Evolutionary conservation across 768 basidiomycete species (phyloP).

Genomic region (Mrakia hoshinonis): DNA sequence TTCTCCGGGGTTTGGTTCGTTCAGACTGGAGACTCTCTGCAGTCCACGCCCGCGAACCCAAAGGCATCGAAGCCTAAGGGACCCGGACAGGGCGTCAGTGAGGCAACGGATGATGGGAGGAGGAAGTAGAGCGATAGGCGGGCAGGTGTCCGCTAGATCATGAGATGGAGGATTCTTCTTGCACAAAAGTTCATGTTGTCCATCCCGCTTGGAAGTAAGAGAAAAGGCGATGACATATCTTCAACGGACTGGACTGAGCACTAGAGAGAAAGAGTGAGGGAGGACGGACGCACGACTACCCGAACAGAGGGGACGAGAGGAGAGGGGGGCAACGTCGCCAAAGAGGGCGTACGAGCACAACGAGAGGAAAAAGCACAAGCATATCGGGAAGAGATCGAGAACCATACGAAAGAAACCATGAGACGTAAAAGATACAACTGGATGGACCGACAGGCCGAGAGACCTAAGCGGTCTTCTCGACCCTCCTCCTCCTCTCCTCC

Average conservation of each 20-base stretch:
- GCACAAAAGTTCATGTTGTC: too few species aligned
- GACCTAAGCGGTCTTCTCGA: conserved; percentile 27
- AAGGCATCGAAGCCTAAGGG: conserved; percentile 16
- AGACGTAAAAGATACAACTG: neutral
- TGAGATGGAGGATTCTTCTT: too few species aligned
- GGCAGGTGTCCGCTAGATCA: too few species aligned
- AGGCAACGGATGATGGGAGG: conserved; percentile 11
- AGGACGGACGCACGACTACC: too few species aligned
- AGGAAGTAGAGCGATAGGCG: too few species aligned
- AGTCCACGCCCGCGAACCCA: neutral
- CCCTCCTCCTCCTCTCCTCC: conserved; percentile 28
- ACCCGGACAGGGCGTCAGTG: neutral
- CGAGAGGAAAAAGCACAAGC: neutral
- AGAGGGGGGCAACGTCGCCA: neutral
- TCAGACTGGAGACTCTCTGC: conserved; percentile 9
- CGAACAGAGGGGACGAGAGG: too few species aligned
- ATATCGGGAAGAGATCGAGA: neutral
- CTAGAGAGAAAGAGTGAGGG: too few species aligned
- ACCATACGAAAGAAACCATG: too few species aligned
- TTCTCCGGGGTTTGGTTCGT: neutral
- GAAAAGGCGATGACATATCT: too few species aligned
- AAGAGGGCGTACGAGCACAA: neutral
- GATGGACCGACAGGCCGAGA: neutral
- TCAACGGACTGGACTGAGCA: too few species aligned
- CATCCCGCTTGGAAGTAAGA: too few species aligned